A percentile compares a stretch with the other conserved stretches of the same genome.
Evolutionary conservation across 768 basidiomycete genomes (phyloP).

Genomic region (Chalciporus chontae): DNA sequence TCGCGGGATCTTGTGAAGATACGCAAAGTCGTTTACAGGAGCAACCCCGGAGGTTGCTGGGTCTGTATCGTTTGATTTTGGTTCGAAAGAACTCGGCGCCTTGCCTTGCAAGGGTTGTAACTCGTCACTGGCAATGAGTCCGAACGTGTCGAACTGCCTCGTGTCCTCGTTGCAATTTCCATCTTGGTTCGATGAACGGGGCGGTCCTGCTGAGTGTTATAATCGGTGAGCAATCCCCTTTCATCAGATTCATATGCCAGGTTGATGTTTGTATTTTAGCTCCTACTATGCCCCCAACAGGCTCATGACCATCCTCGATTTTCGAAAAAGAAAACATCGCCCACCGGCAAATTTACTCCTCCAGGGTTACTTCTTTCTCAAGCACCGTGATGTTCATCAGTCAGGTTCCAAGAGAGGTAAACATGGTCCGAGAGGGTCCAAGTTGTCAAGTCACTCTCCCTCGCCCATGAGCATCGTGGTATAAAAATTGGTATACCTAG

Average conservation of each 20-base stretch:
- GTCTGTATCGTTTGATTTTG: not conserved
- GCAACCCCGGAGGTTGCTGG: not conserved
- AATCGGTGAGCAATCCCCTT: not conserved
- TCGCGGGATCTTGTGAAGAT: not conserved
- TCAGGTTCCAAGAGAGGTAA: too few species aligned
- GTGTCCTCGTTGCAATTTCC: slow-evolving; percentile 12
- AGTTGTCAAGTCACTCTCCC: too few species aligned
- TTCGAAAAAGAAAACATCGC: too few species aligned
- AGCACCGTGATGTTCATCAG: too few species aligned
- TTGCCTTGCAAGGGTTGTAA: slow-evolving; percentile 1
- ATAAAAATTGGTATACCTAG: too few species aligned
- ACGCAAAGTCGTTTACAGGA: not conserved
- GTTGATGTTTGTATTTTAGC: too few species aligned
- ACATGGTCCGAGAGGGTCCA: too few species aligned
- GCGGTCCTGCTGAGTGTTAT: not conserved
- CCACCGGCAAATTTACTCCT: too few species aligned
- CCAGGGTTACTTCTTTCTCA: too few species aligned
- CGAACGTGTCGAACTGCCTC: slow-evolving; percentile 14
- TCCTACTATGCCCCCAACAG: too few species aligned
- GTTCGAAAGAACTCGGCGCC: not conserved
- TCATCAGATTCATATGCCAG: not conserved
- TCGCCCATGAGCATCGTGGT: too few species aligned
- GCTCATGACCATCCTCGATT: too few species aligned
- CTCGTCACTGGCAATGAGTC: not conserved
- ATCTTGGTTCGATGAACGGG: slow-evolving; percentile 6